phyloP scores from a whole-genome alignment of 2,329 filamentous ascomycete species.

The Chalaropsis ovoidea region DNA sequence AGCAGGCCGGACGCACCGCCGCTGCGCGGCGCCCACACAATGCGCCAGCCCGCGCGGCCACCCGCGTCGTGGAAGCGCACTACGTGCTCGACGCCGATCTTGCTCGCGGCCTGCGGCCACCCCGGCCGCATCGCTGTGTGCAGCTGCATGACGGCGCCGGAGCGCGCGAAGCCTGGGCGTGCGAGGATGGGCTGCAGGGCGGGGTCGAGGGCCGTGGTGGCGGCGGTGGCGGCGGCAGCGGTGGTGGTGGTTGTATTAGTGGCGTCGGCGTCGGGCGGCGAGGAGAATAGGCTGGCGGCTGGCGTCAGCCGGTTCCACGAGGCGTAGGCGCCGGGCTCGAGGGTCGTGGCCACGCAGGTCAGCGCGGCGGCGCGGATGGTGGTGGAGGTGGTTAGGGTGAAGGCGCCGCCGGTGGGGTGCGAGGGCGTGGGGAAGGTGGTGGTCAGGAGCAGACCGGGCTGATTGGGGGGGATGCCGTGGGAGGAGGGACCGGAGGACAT shows the following conservation, averaged over 20 bases:
- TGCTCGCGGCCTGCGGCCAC: not conserved
- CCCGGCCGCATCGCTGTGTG: not conserved
- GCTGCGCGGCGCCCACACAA: slow-evolving; percentile 36
- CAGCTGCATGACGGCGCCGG: slow-evolving; percentile 5
- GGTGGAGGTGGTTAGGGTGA: slow-evolving; percentile 12
- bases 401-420: not conserved
- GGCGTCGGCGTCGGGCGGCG: not conserved
- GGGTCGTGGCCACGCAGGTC: slow-evolving; percentile 1
- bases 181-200: not conserved
- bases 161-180: not conserved
- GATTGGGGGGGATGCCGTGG: slow-evolving; percentile 11
- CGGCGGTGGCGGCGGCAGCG: not conserved
- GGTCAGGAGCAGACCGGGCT: not conserved
- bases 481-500: slow-evolving; percentile 5
- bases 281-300: not conserved
- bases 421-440: slow-evolving; percentile 10
- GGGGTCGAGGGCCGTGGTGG: not conserved
- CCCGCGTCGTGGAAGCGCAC: slow-evolving; percentile 31
- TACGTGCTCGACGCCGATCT: slow-evolving; percentile 26
- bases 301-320: slow-evolving; percentile 19
- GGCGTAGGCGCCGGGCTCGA: slow-evolving; percentile 4
- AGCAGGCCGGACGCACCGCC: slow-evolving; percentile 29
- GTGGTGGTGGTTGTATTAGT: too few relatives aligned
- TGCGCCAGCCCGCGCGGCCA: slow-evolving; percentile 32
- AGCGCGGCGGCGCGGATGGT: slow-evolving; percentile 3